Evolutionary conservation across 352 stramenopile genomes (phyloP), one percentile per base, ranked within the genome.

Genomic region (Phytophthora foliorum): DNA sequence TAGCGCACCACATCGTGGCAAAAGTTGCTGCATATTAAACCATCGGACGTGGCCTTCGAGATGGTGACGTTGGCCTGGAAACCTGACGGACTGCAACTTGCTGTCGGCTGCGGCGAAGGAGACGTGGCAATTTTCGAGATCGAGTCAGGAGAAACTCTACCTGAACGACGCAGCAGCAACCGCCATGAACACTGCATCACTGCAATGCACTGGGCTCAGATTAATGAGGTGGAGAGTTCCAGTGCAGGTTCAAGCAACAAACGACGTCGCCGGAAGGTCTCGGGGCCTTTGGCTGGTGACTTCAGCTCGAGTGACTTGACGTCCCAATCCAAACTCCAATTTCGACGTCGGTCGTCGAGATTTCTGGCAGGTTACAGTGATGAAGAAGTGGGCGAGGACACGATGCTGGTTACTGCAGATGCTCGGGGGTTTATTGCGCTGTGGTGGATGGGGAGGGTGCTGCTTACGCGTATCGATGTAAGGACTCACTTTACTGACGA

Each of bases 1-100:
- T 32, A 95, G 88, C 82, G 85, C 27, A 89, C 84, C 39, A 82
- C 90, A 0, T 90, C 82, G 14, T 95, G 88, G 88, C 87, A 94
- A 50, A 86, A 84, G 9, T 48, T 93, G 55, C 45, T 95, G 48
- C 84, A 93, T 34, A 58, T 93, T 44, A 89, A 90, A 57, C 73
- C 83, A 19, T 82, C 83, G 2, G 80, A 93, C 24, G 69, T 91
- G 17, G 56, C 52, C 16, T 84, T 88, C 4, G 75, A 90, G 45
- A 84, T 92, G 56, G 50, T 76, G 58, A 65, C 70, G 9, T 11
- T 95, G 25, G 79, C 49, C 22, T 95, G 88, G 88, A 87, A 77
- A 59, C 86, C 86, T 2, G 77, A 93, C 42, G 88, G 88, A 8
- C 68, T 82, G 49, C 74, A 75, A 36, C 74, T 95, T 9, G 86